These are phyloP conservation scores for Fusarium brachygibbosum DNA, from an alignment of 2,329 filamentous ascomycete species.

Conservation along the genomic window DNA sequence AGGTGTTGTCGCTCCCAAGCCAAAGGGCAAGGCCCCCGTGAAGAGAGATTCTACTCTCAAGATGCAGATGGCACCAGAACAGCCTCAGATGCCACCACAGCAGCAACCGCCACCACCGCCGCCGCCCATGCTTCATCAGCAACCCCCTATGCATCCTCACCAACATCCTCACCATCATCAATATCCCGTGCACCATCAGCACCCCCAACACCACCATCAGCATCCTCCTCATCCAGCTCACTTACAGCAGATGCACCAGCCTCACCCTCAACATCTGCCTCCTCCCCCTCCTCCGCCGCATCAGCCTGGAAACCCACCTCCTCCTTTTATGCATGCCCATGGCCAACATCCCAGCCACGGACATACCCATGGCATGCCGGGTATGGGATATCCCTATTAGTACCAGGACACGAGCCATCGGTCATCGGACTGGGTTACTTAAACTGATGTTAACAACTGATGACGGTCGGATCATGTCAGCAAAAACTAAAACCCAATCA, in stretches of 20 bases:
- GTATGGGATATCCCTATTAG: constrained; percentile 49
- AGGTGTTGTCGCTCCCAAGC: constrained; percentile 56
- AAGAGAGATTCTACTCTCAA: constrained; percentile 53
- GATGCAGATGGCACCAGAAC: constrained; percentile 42
- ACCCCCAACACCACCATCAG: constrained; percentile 35
- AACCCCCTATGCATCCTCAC: constrained; percentile 31
- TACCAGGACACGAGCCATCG: constrained; percentile 7
- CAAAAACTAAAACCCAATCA: neutral
- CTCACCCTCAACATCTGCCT: constrained; percentile 40
- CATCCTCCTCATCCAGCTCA: constrained; percentile 37
- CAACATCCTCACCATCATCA: constrained; percentile 37
- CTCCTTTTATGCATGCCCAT: constrained; percentile 45
- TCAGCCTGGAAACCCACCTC: constrained; percentile 37
- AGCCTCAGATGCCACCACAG: constrained; percentile 31
- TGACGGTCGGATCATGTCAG: neutral
- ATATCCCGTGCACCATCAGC: constrained; percentile 32
- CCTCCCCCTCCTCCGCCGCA: constrained; percentile 43
- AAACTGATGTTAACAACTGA: neutral
- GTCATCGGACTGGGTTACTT: neutral
- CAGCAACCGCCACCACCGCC: constrained; percentile 26
- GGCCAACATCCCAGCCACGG: constrained; percentile 27
- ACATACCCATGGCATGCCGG: constrained; percentile 44
- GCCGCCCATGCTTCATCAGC: constrained; percentile 35
- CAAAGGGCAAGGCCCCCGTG: constrained; percentile 52
- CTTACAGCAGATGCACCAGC: constrained; percentile 37